phyloP scores from a whole-genome alignment of 495 filamentous ascomycete species.

The Penicillium alfredii region DNA sequence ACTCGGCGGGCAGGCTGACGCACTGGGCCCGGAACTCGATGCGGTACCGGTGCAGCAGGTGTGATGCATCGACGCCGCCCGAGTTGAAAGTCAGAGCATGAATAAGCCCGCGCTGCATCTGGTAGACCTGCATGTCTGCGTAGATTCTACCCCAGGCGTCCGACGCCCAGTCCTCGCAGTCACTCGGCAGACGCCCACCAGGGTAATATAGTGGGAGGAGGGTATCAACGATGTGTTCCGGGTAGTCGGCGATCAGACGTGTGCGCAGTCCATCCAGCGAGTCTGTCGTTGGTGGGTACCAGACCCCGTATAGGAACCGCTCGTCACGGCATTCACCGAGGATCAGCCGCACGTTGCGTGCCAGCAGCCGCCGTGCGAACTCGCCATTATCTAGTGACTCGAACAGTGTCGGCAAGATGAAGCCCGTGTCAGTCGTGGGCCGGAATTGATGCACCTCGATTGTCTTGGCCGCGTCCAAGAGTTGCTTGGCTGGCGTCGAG shows the following conservation, averaged over 20 bases:
- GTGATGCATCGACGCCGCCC: conserved; percentile 20
- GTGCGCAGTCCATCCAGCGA: conserved; percentile 33
- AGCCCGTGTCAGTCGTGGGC: conserved; percentile 43
- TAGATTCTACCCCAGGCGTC: conserved; percentile 53
- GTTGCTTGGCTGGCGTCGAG: conserved; percentile 23
- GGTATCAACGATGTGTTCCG: conserved; percentile 33
- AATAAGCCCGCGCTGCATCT: conserved; percentile 38
- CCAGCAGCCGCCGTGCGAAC: conserved; percentile 37
- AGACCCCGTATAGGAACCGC: conserved; percentile 44
- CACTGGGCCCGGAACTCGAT: conserved; percentile 46
- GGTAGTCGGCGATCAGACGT: conserved; percentile 51
- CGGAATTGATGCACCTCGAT: conserved; percentile 49
- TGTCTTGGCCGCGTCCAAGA: conserved; percentile 35
- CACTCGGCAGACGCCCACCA: conserved; percentile 17
- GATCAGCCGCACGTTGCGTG: conserved; percentile 44
- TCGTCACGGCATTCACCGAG: conserved; percentile 53
- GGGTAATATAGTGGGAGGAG: conserved; percentile 44
- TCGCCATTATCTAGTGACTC: conserved; percentile 41
- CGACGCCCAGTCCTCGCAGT: conserved; percentile 26
- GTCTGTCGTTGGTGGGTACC: conserved; percentile 34
- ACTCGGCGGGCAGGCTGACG: conserved; percentile 38
- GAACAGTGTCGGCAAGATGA: conserved; percentile 44
- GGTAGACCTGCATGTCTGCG: conserved; percentile 52
- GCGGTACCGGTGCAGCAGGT: conserved; percentile 40
- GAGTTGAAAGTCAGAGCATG: conserved; percentile 23